Base-by-base conservation (phyloP, 495 filamentous ascomycete genomes). In the Neohortaea acidophila region DNA sequence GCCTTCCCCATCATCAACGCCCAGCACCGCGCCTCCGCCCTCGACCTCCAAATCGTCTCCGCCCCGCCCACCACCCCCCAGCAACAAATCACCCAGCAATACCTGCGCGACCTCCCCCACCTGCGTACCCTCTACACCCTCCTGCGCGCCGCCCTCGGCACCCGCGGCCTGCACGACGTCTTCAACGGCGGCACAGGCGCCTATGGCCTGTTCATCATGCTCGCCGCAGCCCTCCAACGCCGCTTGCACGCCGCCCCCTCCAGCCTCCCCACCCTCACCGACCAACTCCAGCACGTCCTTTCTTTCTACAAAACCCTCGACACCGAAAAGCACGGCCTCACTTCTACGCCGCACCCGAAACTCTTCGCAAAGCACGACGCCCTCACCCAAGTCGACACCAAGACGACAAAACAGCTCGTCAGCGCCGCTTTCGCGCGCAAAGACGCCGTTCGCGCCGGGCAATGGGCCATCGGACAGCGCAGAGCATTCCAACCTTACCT, bases 131-230 rank as follows among this genome's bases (percentile, higher is more conserved):
- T 79, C 1, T 77, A 69, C 41, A 44, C 59, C 21, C 34, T 63
- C 14, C 43, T 65, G 9, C 67, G 70, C 27, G 45, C 61, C 15
- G 57, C 65, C 14, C 59, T 79, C 20, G 59, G 69, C 33, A 51
- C 64, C 3, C 61, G 62, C 21, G 53, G 55, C 30, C 46, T 79
- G 5, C 62, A 61, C 19, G 63, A 67, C 12, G 49, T 59, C 18
- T 52, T 53, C 36, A 36, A 51, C 4, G 59, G 62, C 12, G 66
- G 68, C 4, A 42, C 76, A 8, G 60, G 61, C 3, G 55, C 66
- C 1, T 68, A 73, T 44, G 52, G 59, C 4, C 52, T 77, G 11
- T 53, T 72, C 37, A 64, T 74, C 51, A 66, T 76, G 47, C 44
- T 75, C n/a, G 66, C 69, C 11, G 68, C 67, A 2, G 66, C 66